Base-by-base conservation (phyloP, 2,329 filamentous ascomycete species). In the Verticillium nonalfalfae region DNA sequence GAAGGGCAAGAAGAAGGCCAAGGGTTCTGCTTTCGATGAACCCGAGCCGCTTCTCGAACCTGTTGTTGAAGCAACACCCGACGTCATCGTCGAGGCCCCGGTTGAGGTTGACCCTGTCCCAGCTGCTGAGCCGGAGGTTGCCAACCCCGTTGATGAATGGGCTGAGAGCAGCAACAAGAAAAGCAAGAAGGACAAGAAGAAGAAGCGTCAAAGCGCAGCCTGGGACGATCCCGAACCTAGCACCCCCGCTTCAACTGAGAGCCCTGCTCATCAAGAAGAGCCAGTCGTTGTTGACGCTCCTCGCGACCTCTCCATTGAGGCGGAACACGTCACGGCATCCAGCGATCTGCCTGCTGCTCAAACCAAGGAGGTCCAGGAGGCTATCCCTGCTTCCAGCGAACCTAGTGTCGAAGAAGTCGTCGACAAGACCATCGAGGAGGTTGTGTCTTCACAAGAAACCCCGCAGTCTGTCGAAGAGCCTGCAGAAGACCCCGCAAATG, bases 401-500 rank as follows among this genome's bases (percentile, higher is more conserved):
- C 11, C 2, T 9, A 1, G 21, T 13, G 15, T 11, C n/a, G n/a
- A 52, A 21, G 54, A 56, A 13, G 10, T 31, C 4, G 9, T 21
- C 21, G 38, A 40, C 10, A 50, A 9, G 13, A 6, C 39, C 13
- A 3, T 38, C 26, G 57, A 58, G 2, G 21, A 45, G 7, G 18
- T n/a, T 45, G 38, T 21, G 5, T 15, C 18, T 21, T 21, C 36
- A 7, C 35, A 58, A 40, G 57, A 50, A n/a, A 4, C 36, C 33
- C 34, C 13, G 15, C n/a, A 59, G 13, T 10, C 54, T 15, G 21
- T 54, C 14, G 35, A 36, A 26, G 60, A 61, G 26, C 38, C 40
- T 9, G 38, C 10, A 10, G 10, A 40, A 31, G 63, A 68, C 31
- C 65, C 66, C n/a, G 66, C 70, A 39, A 57, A 60, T 4, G 59